Conservation (phyloP, 1,284 basidiomycete genomes). For the Phenoliferia sp. region DNA sequence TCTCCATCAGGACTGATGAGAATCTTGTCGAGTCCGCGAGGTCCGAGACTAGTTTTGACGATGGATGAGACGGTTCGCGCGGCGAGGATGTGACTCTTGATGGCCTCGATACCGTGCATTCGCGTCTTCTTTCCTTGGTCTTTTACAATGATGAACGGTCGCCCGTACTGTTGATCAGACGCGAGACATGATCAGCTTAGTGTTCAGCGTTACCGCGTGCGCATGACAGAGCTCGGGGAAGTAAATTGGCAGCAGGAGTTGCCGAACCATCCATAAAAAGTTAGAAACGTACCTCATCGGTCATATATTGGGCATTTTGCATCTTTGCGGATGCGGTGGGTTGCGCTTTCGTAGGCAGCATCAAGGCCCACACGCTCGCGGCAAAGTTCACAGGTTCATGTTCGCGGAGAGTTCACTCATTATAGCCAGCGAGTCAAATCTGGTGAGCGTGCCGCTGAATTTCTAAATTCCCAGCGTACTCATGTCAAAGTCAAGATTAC, state of each 20-base stretch:
- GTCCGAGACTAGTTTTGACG: constrained; percentile 89
- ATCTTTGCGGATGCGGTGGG: not conserved
- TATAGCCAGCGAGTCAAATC: no score
- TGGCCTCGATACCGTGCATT: constrained; percentile 89
- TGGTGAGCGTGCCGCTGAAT: no score
- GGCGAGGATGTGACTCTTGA: constrained; percentile 96
- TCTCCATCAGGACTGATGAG: constrained; percentile 85
- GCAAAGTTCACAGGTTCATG: no score
- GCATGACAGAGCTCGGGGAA: not conserved
- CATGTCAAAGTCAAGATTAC: no score
- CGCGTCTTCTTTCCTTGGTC: constrained; percentile 95
- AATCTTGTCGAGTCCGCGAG: constrained; percentile 97
- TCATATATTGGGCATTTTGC: not conserved
- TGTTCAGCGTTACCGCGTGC: not conserved
- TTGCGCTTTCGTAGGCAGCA: no score
- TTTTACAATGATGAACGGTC: constrained; percentile 76
- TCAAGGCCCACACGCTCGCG: no score
- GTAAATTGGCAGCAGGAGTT: not conserved
- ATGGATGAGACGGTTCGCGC: constrained; percentile 91
- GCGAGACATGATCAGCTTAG: not conserved
- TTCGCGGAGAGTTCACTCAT: no score
- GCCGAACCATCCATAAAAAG: not conserved
- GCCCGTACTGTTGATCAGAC: not conserved
- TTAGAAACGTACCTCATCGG: not conserved
- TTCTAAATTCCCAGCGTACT: no score